Conservation (phyloP, 1,139 yeast species). For the Sugiyamaella paludigena region DNA sequence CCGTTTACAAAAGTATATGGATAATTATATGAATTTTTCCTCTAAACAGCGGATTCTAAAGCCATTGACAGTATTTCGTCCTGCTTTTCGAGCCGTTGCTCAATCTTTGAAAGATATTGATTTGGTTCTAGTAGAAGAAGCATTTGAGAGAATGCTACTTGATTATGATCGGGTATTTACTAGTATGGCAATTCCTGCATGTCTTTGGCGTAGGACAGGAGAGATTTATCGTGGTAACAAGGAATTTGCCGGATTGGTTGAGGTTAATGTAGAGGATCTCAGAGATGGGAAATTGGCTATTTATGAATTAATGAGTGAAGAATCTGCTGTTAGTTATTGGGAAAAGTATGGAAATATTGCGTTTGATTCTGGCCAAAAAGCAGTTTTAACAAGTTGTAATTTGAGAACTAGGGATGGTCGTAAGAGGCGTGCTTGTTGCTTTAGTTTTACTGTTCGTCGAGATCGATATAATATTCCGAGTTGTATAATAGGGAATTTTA, state of each 20-base stretch:
- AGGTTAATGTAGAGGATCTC: conserved; percentile 86
- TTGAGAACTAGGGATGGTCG: conserved; percentile 81
- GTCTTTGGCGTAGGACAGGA: conserved; percentile 96
- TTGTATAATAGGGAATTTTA: conserved; percentile 94
- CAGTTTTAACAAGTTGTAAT: conserved; percentile 89
- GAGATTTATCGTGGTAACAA: conserved; percentile 94
- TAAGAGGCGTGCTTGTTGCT: conserved; percentile 81
- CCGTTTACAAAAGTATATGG: conserved; percentile 86
- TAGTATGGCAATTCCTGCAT: conserved; percentile 97
- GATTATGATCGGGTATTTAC: conserved; percentile 96
- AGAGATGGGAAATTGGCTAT: conserved; percentile 91
- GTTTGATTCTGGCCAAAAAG: conserved; percentile 92
- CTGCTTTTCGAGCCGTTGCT: conserved; percentile 93
- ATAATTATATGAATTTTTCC: conserved; percentile 81
- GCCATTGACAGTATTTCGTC: conserved; percentile 83
- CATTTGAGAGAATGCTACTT: conserved; percentile 86
- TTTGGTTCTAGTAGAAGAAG: conserved; percentile 87
- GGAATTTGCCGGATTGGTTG: conserved; percentile 93
- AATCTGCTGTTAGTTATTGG: conserved; percentile 97
- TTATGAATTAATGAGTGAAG: conserved; percentile 93
- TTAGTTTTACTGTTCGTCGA: conserved; percentile 88
- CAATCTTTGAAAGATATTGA: conserved; percentile 88
- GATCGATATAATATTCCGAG: conserved; percentile 94
- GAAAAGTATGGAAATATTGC: conserved; percentile 97
- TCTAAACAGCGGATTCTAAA: conserved; percentile 85